phyloP scores from a whole-genome alignment of 129 eudicot species.

The Flaveria brownii region DNA sequence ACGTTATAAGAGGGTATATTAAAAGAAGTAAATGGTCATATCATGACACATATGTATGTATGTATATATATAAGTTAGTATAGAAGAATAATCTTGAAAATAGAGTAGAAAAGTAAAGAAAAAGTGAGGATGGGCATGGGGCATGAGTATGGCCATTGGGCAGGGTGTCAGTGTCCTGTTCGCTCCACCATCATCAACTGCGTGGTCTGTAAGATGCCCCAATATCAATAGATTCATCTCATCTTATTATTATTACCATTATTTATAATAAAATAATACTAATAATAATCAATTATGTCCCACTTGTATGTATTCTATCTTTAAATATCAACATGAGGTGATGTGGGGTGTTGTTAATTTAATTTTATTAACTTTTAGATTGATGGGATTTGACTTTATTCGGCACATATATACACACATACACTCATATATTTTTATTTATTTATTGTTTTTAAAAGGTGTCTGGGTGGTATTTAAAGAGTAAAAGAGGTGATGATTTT shows the following conservation, averaged over 20 bases:
- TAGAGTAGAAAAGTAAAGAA: background rate
- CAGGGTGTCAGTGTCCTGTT: slow-evolving; percentile 46
- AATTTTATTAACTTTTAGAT: slow-evolving; percentile 9
- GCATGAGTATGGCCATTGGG: slow-evolving; percentile 37
- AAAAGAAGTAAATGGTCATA: too few species aligned
- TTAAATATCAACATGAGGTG: slow-evolving; percentile 30
- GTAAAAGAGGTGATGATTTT: slow-evolving; percentile 38
- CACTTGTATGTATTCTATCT: slow-evolving; percentile 10
- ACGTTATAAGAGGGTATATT: too few species aligned
- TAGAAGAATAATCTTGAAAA: slow-evolving; percentile 14
- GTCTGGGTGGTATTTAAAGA: slow-evolving; percentile 19
- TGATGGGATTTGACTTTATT: slow-evolving; percentile 46
- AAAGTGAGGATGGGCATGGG: background rate
- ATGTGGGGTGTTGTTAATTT: slow-evolving; percentile 25
- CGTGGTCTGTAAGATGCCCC: slow-evolving; percentile 49
- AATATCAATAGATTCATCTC: slow-evolving; percentile 32
- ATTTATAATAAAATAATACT: too few species aligned
- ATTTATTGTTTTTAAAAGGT: background rate
- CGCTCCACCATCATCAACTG: slow-evolving; percentile 44
- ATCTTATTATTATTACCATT: background rate
- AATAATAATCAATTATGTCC: slow-evolving; percentile 18
- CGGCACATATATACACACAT: slow-evolving; percentile 28
- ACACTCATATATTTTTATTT: background rate
- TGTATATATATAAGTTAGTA: background rate
- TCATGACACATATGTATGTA: too few species aligned